Base-by-base conservation (phyloP, 2,329 filamentous ascomycete species). In the Ascocoryne sarcoides region DNA sequence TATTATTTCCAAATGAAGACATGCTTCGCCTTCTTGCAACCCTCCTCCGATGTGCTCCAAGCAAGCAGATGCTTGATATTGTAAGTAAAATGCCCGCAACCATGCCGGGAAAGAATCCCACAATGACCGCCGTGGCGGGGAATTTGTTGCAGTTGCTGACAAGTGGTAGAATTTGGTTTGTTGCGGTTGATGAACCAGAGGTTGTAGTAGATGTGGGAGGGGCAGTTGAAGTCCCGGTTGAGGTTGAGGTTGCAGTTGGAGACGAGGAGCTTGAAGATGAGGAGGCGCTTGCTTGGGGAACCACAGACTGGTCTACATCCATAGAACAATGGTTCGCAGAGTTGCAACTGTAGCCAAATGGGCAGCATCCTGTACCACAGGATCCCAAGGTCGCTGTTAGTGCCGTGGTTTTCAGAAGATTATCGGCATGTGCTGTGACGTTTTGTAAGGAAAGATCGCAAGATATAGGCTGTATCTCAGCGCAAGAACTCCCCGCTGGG, bases 311-410 rank as follows among this genome's bases (percentile, higher is more conserved):
- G 52, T 81, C 69, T 12, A 62, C 46, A 46, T 77, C 60, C 50
- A 63, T 66, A 9, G 66, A 57, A 52, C 82, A 87, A 45, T 64
- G 59, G 1, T 39, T 42, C 17, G 39, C 33, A 1, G 20, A 28
- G 31, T 63, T 63, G 38, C 84, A 89, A 1, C 65, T 63, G 62
- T 81, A 88, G 2, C 84, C 84, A 59, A 80, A 79, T 0, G 84
- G 83, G 56, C 84, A 89, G 61, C 83, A 89, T 39, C 46, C 60
- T 14, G 52, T 57, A 10, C 72, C 79, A 51, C 84, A 88, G 15
- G 62, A 67, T 2, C 64, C 61, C 10, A 88, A 65, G 9, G 65
- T 62, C 8, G 71, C 67, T 14, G 67, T 66, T 20, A 83, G 72
- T 7, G 76, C 70, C 8, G 74, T 76, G 0, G 83, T 82, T 62